Evolutionary conservation across 345 rosid genomes (phyloP).

Genomic region (Sisymbrium irio): DNA sequence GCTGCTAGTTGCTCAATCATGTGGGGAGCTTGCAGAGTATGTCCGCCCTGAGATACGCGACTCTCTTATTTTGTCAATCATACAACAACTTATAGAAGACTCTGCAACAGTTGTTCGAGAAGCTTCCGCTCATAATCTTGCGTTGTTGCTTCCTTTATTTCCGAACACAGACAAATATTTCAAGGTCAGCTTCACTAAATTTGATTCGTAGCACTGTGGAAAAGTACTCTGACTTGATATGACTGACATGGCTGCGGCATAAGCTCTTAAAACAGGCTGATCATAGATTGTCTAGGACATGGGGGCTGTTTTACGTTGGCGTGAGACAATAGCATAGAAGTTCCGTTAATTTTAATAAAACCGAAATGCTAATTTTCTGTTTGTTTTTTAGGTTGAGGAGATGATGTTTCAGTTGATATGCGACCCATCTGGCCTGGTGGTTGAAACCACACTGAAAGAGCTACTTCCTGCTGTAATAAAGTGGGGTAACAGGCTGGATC

Average conservation of each 20-base stretch:
- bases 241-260: slow-evolving; percentile 67
- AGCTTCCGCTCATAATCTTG: slow-evolving; percentile 90
- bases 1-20: slow-evolving; percentile 95
- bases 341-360: neutral
- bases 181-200: slow-evolving; percentile 93
- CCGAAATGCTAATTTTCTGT: slow-evolving; percentile 34
- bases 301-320: slow-evolving; percentile 43
- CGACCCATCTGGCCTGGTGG: slow-evolving; percentile 95
- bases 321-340: slow-evolving; percentile 39
- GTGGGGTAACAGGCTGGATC: slow-evolving; percentile 87
- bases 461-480: slow-evolving; percentile 77
- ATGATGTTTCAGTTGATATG: slow-evolving; percentile 88
- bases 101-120: slow-evolving; percentile 93
- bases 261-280: slow-evolving; percentile 73
- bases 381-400: slow-evolving; percentile 80
- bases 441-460: slow-evolving; percentile 79
- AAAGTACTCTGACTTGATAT: slow-evolving; percentile 75
- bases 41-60: slow-evolving; percentile 94
- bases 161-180: slow-evolving; percentile 94
- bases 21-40: slow-evolving; percentile 94
- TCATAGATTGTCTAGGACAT: slow-evolving; percentile 53
- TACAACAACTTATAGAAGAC: slow-evolving; percentile 91
- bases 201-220: slow-evolving; percentile 73
- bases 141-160: slow-evolving; percentile 89
- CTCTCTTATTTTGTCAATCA: slow-evolving; percentile 91